Base-by-base conservation (phyloP, 352 stramenopile genomes). In the Thalassiosira exigua region DNA sequence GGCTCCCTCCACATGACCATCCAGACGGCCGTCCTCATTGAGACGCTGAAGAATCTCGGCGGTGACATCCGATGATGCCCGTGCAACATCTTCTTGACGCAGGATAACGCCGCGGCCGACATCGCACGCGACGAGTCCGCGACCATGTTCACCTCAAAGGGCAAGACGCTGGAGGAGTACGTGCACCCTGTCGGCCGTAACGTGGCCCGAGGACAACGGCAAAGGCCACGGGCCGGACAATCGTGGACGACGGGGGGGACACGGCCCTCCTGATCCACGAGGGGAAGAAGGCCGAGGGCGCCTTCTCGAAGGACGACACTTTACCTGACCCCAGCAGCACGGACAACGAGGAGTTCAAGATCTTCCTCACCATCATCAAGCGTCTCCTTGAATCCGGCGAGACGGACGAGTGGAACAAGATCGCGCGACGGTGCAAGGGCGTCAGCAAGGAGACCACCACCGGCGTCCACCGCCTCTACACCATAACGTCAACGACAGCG, bases 401-500 rank as follows among this genome's bases (percentile, higher is more conserved):
- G 84, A 96, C 96, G 19, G 94, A 97, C 78, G 98, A 98, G 92
- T 99, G 96, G 96, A 96, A 96, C 79, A 96, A 98, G 85, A 95
- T 99, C 67, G 96, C 96, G 32, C 84, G 84, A 54, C 93, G 96
- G 64, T 98, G 96, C 90, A 95, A 97, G 86, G 97, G 97, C 76
- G 96, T 99, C 52, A 98, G 96, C 24, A 97, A 99, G 88, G 97
- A 99, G 90, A 99, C 97, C 60, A 99, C 97, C 56, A 99, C 96
- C 51, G 96, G 97, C 81, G 97, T 99, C 1, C 95, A 99, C 91
- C 96, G 97, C 85, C 91, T 99, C 17, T 99, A 99, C 79, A 94
- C 97, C 79, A 99, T 99, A 99, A 99, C 87, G 97, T 99, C 56
- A 99, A 99, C 91, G 97, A 99, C 91, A 98, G 94, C 68, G 97